Evolutionary conservation across 2,329 filamentous ascomycete species (phyloP).

Genomic region (Aspergillus neotritici): DNA sequence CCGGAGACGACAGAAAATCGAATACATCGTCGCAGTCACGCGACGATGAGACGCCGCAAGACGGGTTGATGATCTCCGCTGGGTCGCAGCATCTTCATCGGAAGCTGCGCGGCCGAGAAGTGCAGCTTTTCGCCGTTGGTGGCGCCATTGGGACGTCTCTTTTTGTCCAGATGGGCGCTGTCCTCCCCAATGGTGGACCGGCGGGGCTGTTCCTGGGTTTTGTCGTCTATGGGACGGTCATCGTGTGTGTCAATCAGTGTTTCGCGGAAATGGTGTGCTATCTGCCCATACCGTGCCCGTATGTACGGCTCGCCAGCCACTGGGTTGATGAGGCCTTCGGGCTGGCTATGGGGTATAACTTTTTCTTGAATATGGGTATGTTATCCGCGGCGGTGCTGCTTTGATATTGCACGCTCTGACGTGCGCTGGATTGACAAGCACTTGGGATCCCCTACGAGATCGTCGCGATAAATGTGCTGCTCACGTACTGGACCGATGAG

Average conservation of each 20-base stretch:
- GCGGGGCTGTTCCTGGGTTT: slow-evolving; percentile 31
- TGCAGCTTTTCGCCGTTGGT: slow-evolving; percentile 32
- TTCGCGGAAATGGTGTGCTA: slow-evolving; percentile 29
- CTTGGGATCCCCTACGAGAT: slow-evolving; percentile 34
- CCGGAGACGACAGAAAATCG: too few species aligned
- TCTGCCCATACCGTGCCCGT: slow-evolving; percentile 22
- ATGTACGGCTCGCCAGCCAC: slow-evolving; percentile 20
- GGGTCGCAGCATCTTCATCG: slow-evolving; percentile 25
- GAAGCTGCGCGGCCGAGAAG: slow-evolving; percentile 27
- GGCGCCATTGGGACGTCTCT: slow-evolving; percentile 33
- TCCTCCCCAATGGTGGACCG: slow-evolving; percentile 31
- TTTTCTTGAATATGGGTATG: slow-evolving; percentile 22
- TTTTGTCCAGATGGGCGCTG: slow-evolving; percentile 29
- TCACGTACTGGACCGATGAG: slow-evolving; percentile 36
- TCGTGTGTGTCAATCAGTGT: slow-evolving; percentile 29
- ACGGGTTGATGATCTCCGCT: slow-evolving; percentile 1
- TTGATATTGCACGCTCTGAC: not conserved
- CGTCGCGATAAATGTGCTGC: slow-evolving; percentile 34
- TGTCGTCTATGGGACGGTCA: slow-evolving; percentile 17
- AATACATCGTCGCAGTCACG: too few species aligned
- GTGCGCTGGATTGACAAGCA: slow-evolving; percentile 5
- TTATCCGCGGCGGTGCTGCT: not conserved
- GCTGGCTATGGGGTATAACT: slow-evolving; percentile 29
- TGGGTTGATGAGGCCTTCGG: slow-evolving; percentile 28
- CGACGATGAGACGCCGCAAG: too few species aligned